phyloP scores from a whole-genome alignment of 2,329 filamentous ascomycete species.

The Penicillium brevicompactum region DNA sequence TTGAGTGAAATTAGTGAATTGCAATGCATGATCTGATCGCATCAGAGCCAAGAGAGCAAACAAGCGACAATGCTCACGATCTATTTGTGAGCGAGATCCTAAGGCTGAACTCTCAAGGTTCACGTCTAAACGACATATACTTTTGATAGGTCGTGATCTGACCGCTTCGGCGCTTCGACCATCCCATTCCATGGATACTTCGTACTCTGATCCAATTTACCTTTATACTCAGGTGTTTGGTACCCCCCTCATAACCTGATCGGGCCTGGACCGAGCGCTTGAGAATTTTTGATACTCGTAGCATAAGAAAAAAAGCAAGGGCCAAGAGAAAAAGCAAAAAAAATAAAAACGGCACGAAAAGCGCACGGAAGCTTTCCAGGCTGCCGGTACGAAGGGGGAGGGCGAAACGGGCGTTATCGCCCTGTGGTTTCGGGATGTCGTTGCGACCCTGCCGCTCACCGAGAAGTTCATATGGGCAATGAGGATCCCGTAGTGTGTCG shows the following conservation, averaged over 20 bases:
- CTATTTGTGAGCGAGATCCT: slow-evolving; percentile 17
- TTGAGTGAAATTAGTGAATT: background rate
- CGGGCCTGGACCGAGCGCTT: slow-evolving; percentile 1
- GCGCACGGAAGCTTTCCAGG: slow-evolving; percentile 12
- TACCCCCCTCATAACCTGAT: background rate
- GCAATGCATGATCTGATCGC: background rate
- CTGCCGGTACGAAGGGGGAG: slow-evolving; percentile 14
- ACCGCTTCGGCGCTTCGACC: slow-evolving; percentile 19
- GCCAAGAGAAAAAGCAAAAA: background rate
- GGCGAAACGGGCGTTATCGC: slow-evolving; percentile 22
- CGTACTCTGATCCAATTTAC: background rate
- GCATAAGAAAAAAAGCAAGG: no score
- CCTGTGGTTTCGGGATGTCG: slow-evolving; percentile 20
- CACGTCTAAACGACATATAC: background rate
- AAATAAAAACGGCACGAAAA: slow-evolving; percentile 11
- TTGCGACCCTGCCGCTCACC: slow-evolving; percentile 18
- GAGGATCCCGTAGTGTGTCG: slow-evolving; percentile 4
- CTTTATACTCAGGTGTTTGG: background rate
- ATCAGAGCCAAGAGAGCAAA: background rate
- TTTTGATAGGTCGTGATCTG: slow-evolving; percentile 9
- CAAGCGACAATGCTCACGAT: background rate
- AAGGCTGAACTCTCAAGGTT: slow-evolving; percentile 20
- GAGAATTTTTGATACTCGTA: background rate
- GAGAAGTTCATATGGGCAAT: slow-evolving; percentile 11
- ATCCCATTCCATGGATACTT: background rate